Evolutionary conservation across 1,284 basidiomycete genomes (phyloP).

Genomic region (Cryptococcus sp.): DNA sequence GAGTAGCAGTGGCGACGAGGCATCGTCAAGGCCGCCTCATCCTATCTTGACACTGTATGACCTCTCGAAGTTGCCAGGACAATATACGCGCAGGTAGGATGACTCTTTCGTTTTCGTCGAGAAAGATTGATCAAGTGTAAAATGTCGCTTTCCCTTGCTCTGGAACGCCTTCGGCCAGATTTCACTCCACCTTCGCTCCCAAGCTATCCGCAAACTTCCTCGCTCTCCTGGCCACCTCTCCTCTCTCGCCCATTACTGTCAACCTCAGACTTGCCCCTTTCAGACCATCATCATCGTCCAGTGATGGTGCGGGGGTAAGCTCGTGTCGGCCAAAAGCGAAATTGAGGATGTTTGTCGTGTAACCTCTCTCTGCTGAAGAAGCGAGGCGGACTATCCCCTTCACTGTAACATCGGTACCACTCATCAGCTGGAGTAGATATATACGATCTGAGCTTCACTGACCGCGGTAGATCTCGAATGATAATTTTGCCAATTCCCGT

Average conservation of each 20-base stretch:
- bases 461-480: conserved; percentile 53
- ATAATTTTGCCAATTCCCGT: conserved; percentile 50
- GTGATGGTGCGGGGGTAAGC: conserved; percentile 57
- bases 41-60: too few species aligned
- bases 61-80: too few species aligned
- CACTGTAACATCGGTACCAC: conserved; percentile 23
- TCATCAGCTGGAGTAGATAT: neutral
- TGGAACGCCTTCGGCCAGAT: too few species aligned
- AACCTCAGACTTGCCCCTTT: conserved; percentile 59
- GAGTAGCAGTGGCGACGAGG: too few species aligned
- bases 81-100: too few species aligned
- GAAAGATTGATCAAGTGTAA: too few species aligned
- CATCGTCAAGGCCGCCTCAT: too few species aligned
- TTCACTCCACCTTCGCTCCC: conserved; percentile 28
- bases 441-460: conserved; percentile 10
- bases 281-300: conserved; percentile 46
- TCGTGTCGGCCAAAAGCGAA: conserved; percentile 88
- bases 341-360: conserved; percentile 67
- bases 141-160: too few species aligned
- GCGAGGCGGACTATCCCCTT: conserved; percentile 75
- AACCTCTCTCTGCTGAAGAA: conserved; percentile 18
- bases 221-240: conserved; percentile 67
- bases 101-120: too few species aligned
- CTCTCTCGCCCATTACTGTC: conserved; percentile 84
- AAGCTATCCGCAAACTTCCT: conserved; percentile 62